These are phyloP conservation scores for Didymella sp. DNA, from an alignment of 2,329 filamentous ascomycete genomes.

Conservation along the genomic window DNA sequence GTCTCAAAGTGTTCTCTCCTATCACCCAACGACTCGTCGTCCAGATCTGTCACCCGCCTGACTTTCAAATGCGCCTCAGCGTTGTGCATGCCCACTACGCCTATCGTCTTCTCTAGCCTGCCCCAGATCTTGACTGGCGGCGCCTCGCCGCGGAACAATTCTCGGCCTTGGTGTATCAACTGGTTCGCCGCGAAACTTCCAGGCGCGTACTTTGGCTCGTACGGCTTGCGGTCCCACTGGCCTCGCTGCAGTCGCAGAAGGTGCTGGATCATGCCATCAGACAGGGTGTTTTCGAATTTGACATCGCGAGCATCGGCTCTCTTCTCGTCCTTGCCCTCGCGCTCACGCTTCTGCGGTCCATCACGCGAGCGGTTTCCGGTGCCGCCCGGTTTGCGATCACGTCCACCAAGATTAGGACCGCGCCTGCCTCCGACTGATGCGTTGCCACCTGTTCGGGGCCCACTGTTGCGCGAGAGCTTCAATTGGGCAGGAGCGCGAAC, in stretches of 20 bases:
- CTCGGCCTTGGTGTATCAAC: conserved; percentile 41
- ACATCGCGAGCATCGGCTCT: conserved; percentile 16
- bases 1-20: conserved; percentile 19
- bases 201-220: conserved; percentile 45
- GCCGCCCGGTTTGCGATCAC: conserved; percentile 23
- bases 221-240: conserved; percentile 46
- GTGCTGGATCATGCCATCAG: conserved; percentile 43
- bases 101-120: conserved; percentile 38
- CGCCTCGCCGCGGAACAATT: conserved; percentile 44
- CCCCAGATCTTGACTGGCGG: conserved; percentile 41
- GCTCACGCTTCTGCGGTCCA: conserved; percentile 35
- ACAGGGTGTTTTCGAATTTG: conserved; percentile 26
- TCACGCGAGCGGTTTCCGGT: conserved; percentile 19
- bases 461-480: conserved; percentile 23
- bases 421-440: conserved; percentile 18
- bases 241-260: conserved; percentile 44
- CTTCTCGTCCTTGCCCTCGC: conserved; percentile 11
- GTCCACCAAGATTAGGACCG: conserved; percentile 39
- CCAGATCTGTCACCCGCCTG: conserved; percentile 32
- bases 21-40: conserved; percentile 30
- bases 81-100: conserved; percentile 46
- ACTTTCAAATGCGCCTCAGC: conserved; percentile 38
- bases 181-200: conserved; percentile 44
- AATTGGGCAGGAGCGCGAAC: conserved; percentile 41
- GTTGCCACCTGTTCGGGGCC: conserved; percentile 7